phyloP scores from a whole-genome alignment of 208 protist genomes.

The Balamuthia mandrillaris region DNA sequence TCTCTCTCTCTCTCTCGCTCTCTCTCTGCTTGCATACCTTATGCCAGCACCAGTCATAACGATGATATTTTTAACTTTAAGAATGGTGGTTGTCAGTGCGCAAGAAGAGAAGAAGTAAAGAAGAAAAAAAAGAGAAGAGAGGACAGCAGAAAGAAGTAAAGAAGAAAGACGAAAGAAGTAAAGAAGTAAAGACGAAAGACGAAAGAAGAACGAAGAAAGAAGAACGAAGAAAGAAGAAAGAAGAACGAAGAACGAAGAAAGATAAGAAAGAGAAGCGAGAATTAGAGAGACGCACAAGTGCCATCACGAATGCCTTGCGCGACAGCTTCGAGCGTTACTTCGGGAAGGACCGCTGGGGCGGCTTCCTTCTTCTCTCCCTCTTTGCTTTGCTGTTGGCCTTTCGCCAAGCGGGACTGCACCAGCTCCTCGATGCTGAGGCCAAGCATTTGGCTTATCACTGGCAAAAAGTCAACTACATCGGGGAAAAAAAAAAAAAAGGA shows the following conservation, averaged over 20 bases:
- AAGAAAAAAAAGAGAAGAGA: neutral
- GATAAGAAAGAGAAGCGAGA: too few species aligned
- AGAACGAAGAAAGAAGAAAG: neutral
- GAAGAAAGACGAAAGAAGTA: neutral
- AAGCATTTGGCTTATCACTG: neutral
- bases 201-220: neutral
- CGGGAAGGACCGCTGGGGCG: neutral
- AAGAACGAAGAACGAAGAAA: too few species aligned
- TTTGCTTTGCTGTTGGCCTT: neutral
- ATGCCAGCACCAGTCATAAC: conserved; percentile 86
- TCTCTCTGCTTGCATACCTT: too few species aligned
- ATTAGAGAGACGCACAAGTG: too few species aligned
- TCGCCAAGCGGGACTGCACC: neutral
- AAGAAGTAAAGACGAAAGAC: neutral
- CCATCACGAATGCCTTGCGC: conserved; percentile 13
- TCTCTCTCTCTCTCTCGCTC: conserved; percentile 81
- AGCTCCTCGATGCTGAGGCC: neutral
- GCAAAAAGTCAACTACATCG: neutral
- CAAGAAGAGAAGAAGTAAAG: neutral
- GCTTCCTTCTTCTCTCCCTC: neutral
- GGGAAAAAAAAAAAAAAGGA: neutral
- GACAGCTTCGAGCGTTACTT: conserved; percentile 21
- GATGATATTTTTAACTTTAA: conserved; percentile 80
- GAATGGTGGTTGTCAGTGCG: conserved; percentile 75
- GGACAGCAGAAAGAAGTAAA: neutral